These are phyloP conservation scores for Olyra latifolia DNA, from an alignment of 176 grass and related monocot species.

Conservation along the genomic window DNA sequence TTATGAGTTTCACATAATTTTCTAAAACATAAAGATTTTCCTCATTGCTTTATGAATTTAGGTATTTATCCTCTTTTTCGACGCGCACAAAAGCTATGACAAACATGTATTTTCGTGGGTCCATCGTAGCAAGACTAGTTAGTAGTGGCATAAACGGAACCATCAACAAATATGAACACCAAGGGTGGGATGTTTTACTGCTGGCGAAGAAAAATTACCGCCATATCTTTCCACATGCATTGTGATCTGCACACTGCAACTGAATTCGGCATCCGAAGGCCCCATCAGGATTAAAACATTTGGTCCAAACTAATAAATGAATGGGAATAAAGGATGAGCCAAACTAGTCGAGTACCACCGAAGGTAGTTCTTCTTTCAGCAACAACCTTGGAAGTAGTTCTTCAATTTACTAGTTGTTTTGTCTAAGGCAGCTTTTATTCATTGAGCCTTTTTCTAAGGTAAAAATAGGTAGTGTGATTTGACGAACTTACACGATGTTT, in stretches of 20 bases:
- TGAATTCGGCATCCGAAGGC: neutral
- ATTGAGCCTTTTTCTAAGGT: neutral
- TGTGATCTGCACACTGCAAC: neutral
- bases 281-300: neutral
- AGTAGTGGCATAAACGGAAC: too few species aligned
- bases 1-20: too few species aligned
- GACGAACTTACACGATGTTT: slow-evolving; percentile 45
- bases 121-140: too few species aligned
- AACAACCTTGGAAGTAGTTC: neutral
- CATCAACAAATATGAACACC: too few species aligned
- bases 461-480: neutral
- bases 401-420: neutral
- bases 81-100: too few species aligned
- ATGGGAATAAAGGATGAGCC: neutral
- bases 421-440: neutral
- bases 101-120: too few species aligned
- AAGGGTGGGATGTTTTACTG: too few species aligned
- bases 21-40: too few species aligned
- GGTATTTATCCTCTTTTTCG: too few species aligned
- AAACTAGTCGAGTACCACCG: neutral
- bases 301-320: neutral
- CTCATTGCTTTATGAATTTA: too few species aligned
- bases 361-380: neutral
- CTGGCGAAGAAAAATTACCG: too few species aligned
- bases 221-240: too few species aligned